A percentile compares a stretch with the other conserved stretches of the same genome.
phyloP scores from a whole-genome alignment of 495 filamentous ascomycete species.

The Saxispiralis lemnorum region DNA sequence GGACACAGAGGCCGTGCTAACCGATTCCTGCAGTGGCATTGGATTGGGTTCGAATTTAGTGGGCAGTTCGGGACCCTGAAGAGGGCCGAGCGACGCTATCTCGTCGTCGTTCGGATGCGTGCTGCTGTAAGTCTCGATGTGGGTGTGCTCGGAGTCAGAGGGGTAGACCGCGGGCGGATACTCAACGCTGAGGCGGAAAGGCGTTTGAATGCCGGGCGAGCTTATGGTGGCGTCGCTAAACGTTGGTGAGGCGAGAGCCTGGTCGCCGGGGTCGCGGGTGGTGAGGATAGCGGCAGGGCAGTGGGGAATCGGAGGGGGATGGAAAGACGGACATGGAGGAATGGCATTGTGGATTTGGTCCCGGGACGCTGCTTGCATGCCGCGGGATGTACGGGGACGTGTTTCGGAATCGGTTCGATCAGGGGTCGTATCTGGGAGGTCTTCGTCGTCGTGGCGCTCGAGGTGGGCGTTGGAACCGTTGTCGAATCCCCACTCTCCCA shows the following conservation, averaged over 20 bases:
- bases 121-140: not conserved
- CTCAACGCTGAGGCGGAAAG: conserved; percentile 9
- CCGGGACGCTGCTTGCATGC: no score
- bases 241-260: conserved; percentile 3
- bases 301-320: not conserved
- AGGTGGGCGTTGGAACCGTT: no score
- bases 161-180: not conserved
- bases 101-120: not conserved
- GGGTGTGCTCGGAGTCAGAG: not conserved
- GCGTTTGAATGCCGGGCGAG: conserved; percentile 7
- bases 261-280: not conserved
- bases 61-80: not conserved
- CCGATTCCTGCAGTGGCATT: no score
- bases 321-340: no score
- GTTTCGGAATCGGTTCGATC: no score
- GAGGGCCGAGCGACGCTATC: not conserved
- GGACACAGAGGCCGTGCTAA: no score
- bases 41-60: no score
- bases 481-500: no score
- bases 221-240: conserved; percentile 12
- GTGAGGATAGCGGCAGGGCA: not conserved
- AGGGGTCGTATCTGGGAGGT: no score
- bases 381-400: no score
- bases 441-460: no score
- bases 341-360: no score